Percentiles rank a stretch among this genome's conserved stretches.
These are phyloP conservation scores for Aspergillus carbonarius DNA, from an alignment of 2,329 filamentous ascomycete genomes.

Conservation along the genomic window DNA sequence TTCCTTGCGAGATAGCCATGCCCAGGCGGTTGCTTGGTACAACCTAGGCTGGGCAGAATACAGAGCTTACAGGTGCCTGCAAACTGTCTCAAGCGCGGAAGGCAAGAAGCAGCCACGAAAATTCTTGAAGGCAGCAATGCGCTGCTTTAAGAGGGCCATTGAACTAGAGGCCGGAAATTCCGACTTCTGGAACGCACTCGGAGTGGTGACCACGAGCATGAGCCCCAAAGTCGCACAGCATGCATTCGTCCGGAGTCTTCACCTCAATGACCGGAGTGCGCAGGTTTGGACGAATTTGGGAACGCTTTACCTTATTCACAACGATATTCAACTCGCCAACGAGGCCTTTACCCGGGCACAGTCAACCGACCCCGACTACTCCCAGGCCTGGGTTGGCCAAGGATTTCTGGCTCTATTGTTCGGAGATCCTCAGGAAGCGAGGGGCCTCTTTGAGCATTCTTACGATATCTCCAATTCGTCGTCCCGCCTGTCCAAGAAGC, in stretches of 20 bases:
- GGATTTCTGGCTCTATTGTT: slow-evolving; percentile 77
- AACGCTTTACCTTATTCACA: slow-evolving; percentile 78
- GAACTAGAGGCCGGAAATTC: slow-evolving; percentile 91
- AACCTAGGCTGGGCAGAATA: slow-evolving; percentile 95
- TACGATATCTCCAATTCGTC: slow-evolving; percentile 87
- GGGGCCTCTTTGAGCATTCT: slow-evolving; percentile 85
- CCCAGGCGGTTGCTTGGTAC: slow-evolving; percentile 94
- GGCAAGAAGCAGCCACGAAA: slow-evolving; percentile 58
- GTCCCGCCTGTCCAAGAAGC: slow-evolving; percentile 68
- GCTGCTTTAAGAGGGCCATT: slow-evolving; percentile 92
- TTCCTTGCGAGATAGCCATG: slow-evolving; percentile 72
- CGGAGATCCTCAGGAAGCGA: slow-evolving; percentile 73
- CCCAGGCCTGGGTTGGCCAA: slow-evolving; percentile 91
- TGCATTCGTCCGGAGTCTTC: slow-evolving; percentile 86
- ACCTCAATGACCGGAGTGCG: slow-evolving; percentile 83
- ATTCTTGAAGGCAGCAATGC: slow-evolving; percentile 77
- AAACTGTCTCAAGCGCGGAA: slow-evolving; percentile 36
- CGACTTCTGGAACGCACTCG: slow-evolving; percentile 96
- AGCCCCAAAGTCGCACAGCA: slow-evolving; percentile 90
- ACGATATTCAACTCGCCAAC: slow-evolving; percentile 82
- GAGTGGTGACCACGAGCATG: slow-evolving; percentile 82
- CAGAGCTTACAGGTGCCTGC: slow-evolving; percentile 69
- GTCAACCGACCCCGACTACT: slow-evolving; percentile 90
- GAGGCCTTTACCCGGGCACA: slow-evolving; percentile 87
- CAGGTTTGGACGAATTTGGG: slow-evolving; percentile 90